These are phyloP conservation scores for Colletotrichum destructivum DNA, from an alignment of 2,329 filamentous ascomycete genomes.

Conservation along the genomic window DNA sequence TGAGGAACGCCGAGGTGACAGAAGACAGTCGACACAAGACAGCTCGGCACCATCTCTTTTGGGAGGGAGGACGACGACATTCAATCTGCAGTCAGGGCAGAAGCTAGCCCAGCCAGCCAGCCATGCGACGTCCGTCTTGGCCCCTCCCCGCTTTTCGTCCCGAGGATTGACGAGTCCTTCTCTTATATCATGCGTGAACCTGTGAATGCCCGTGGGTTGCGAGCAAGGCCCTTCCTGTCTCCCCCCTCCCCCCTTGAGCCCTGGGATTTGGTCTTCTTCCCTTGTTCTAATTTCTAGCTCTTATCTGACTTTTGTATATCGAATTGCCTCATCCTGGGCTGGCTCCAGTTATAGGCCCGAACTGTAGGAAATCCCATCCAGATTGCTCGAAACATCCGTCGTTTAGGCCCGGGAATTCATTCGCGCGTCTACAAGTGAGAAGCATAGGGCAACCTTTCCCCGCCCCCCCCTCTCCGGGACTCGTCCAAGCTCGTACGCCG, in stretches of 20 bases:
- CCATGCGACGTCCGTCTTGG: not conserved
- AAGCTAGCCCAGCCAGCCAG: not conserved
- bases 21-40: conserved; percentile 30
- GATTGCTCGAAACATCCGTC: conserved; percentile 16
- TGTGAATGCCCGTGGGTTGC: conserved; percentile 27
- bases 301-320: conserved; percentile 8
- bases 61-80: not conserved
- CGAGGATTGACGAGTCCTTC: conserved; percentile 1
- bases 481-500: not conserved
- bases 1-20: conserved; percentile 34
- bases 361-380: conserved; percentile 8
- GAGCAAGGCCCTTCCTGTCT: conserved; percentile 29
- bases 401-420: conserved; percentile 21
- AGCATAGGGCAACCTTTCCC: not conserved
- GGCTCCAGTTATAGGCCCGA: conserved; percentile 18
- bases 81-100: conserved; percentile 5
- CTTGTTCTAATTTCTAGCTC: conserved; percentile 12
- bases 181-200: conserved; percentile 33
- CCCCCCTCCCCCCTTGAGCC: not conserved
- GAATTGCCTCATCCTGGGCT: conserved; percentile 22
- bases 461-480: too few species aligned
- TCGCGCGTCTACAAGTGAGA: conserved; percentile 8
- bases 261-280: conserved; percentile 1
- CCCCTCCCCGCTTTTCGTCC: not conserved
- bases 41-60: conserved; percentile 16